Conservation (phyloP, 169 alveolate species). For the Theileria equi region DNA sequence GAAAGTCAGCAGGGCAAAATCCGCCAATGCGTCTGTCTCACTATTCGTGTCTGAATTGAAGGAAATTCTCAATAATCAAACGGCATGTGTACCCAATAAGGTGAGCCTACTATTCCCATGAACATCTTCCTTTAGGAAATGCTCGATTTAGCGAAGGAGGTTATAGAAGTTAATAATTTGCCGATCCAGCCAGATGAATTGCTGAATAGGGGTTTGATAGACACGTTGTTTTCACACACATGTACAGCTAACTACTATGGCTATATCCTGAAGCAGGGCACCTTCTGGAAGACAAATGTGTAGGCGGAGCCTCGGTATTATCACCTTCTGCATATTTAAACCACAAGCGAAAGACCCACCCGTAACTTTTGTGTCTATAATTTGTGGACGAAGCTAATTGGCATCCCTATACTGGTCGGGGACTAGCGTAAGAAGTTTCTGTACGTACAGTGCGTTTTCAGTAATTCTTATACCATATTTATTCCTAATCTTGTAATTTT, state of each 20-base stretch:
- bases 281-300: constrained; percentile 18
- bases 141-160: constrained; percentile 18
- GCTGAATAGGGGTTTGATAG: constrained; percentile 18
- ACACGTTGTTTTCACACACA: not conserved
- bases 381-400: too few species aligned
- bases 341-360: too few species aligned
- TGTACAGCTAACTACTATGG: constrained; percentile 22
- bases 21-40: not conserved
- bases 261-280: constrained; percentile 37
- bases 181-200: constrained; percentile 11
- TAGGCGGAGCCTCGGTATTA: too few species aligned
- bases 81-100: constrained; percentile 7
- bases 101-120: not conserved
- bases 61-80: not conserved
- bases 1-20: not conserved
- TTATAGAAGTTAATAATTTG: not conserved
- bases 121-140: constrained; percentile 6
- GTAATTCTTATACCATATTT: too few species aligned
- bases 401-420: too few species aligned
- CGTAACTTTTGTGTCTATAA: too few species aligned
- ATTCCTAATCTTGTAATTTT: too few species aligned
- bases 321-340: too few species aligned
- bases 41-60: constrained; percentile 1
- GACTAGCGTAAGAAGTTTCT: too few species aligned
- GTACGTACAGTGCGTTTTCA: too few species aligned